Conservation (phyloP, 441 rosid genomes). For the Isatis lusitanica region DNA sequence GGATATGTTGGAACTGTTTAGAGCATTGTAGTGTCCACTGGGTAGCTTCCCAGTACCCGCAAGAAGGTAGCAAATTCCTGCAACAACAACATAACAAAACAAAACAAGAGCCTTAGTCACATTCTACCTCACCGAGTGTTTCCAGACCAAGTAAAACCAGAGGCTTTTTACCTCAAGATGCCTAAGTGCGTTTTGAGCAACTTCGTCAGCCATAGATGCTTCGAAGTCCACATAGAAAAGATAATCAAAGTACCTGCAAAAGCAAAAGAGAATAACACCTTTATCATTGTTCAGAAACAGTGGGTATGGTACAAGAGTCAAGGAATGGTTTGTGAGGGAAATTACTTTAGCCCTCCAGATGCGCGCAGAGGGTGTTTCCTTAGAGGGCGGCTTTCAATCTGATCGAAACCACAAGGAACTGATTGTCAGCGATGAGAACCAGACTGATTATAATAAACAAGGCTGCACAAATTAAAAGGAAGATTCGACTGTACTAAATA, state of each 20-base stretch:
- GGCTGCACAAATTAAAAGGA: background rate
- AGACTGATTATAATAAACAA: constrained; percentile 9
- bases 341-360: constrained; percentile 73
- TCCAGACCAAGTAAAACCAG: constrained; percentile 12
- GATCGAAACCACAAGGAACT: constrained; percentile 32
- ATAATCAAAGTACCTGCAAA: constrained; percentile 79
- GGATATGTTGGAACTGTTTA: background rate
- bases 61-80: constrained; percentile 96
- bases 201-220: constrained; percentile 95
- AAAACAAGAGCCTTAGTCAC: background rate
- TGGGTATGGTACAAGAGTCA: background rate
- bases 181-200: constrained; percentile 89
- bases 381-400: constrained; percentile 98
- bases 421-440: constrained; percentile 7
- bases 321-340: constrained; percentile 4
- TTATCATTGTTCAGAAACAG: constrained; percentile 8
- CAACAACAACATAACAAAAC: constrained; percentile 1
- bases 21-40: constrained; percentile 75
- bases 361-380: constrained; percentile 70
- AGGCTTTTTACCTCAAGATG: constrained; percentile 65
- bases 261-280: constrained; percentile 2
- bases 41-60: constrained; percentile 96
- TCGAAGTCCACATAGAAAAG: constrained; percentile 97
- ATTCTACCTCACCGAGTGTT: background rate
- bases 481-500: background rate